Base-by-base conservation (phyloP, 257 asterid genomes). In the Hygrophila difformis region DNA sequence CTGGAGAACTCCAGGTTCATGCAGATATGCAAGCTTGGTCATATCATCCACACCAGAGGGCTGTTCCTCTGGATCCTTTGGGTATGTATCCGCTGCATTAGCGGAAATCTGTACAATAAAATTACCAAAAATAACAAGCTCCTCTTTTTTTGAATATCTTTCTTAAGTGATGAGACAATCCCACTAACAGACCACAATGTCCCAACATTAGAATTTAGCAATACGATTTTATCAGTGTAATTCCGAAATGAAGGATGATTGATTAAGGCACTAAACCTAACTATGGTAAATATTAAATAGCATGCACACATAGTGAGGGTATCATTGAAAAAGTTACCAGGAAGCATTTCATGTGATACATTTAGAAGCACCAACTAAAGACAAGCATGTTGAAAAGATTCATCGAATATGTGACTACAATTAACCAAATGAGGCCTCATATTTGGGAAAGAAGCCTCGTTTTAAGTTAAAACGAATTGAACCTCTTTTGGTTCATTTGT, bases 1-100 rank as follows among this genome's bases (percentile, higher is more conserved):
- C 68, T 80, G 73, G 55, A 87, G 59, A 63, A 80, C 87, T 40
- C 97, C 94, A n/a, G 97, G 97, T 66, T 87, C 97, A 50, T 83
- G 97, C 73, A 87, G 71, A 62, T 87, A 87, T 33, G 94, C 71
- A 52, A 87, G 87, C 69, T 68, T 87, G 63, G 93, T 87, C 94
- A 87, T 87, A 55, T 87, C 97, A 71, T 87, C 94, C 79, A 77
- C 83, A 0, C 97, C 93, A 68, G 64, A 47, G 6, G 69, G 44
- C 41, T 86, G 83, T 38, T 89, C 91, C 50, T 87, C 97, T 8
- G 67, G 69, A 69, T 87, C 97, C 71, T 72, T 78, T 19, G 94
- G 82, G 41, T 64, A 66, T 28, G 63, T 68, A 50, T 66, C 63
- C 60, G 76, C 69, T 55, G 70, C 51, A 62, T 55, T 64, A 36